These are phyloP conservation scores for Apiotrichum veenhuisii DNA, from an alignment of 1,284 basidiomycete genomes.

Conservation along the genomic window DNA sequence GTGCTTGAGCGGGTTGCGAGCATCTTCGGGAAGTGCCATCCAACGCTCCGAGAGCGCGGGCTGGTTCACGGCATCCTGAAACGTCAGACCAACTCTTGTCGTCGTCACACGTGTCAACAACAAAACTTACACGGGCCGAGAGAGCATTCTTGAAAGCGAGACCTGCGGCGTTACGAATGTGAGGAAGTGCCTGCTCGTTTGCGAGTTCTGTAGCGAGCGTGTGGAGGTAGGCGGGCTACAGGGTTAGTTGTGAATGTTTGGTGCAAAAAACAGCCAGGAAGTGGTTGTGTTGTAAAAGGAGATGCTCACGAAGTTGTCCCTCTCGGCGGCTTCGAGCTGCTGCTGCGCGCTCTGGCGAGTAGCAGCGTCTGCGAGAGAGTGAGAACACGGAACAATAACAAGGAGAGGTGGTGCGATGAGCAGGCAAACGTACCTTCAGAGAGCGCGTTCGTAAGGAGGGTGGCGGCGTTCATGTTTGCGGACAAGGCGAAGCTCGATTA, in stretches of 20 bases:
- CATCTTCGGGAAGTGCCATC: conserved; percentile 67
- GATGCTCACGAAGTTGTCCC: conserved; percentile 73
- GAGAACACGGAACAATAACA: conserved; percentile 24
- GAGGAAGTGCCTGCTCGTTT: conserved; percentile 65
- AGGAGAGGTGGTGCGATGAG: conserved; percentile 12
- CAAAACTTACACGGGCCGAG: conserved; percentile 70
- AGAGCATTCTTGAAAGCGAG: conserved; percentile 96
- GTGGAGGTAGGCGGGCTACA: conserved; percentile 78
- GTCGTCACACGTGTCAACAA: conserved; percentile 3
- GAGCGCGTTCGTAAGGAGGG: conserved; percentile 83
- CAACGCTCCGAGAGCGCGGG: conserved; percentile 73
- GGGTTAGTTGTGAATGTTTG: not conserved
- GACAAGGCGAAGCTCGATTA: not conserved
- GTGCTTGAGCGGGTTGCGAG: conserved; percentile 81
- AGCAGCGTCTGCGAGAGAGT: conserved; percentile 61
- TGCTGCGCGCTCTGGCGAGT: conserved; percentile 83
- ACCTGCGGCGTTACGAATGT: conserved; percentile 89
- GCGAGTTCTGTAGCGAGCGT: conserved; percentile 79
- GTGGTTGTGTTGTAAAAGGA: not conserved
- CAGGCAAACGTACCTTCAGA: conserved; percentile 66
- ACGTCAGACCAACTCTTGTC: too few relatives aligned
- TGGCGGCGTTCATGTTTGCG: conserved; percentile 74
- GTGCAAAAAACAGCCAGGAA: not conserved
- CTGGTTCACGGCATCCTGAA: conserved; percentile 73
- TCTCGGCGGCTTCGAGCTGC: conserved; percentile 76